These are phyloP conservation scores for Haplosporangium gracile DNA, from an alignment of 192 early-diverging fungal genomes.

Conservation along the genomic window DNA sequence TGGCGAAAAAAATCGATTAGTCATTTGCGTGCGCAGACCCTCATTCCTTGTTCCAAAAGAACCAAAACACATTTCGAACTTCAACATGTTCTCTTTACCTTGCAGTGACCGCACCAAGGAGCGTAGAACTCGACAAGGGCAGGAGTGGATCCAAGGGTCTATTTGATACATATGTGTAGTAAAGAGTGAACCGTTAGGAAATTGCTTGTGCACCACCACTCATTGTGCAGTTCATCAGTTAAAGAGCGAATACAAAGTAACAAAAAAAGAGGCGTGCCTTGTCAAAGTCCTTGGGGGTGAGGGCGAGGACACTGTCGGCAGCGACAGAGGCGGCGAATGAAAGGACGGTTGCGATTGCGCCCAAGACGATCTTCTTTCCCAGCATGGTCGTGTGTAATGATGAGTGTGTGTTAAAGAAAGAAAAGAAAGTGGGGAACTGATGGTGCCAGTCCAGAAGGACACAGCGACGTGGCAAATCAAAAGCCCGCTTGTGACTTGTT, in stretches of 20 bases:
- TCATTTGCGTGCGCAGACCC: constrained; percentile 19
- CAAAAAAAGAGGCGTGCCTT: constrained; percentile 18
- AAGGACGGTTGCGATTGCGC: constrained; percentile 40
- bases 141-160: constrained; percentile 51
- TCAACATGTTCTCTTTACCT: constrained; percentile 45
- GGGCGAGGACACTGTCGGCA: constrained; percentile 48
- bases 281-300: constrained; percentile 47
- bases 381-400: constrained; percentile 20
- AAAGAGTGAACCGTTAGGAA: neutral
- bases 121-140: constrained; percentile 96
- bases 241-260: neutral
- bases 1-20: constrained; percentile 18
- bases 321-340: constrained; percentile 34
- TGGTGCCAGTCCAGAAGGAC: neutral
- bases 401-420: neutral
- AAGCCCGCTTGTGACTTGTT: neutral
- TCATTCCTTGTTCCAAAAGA: neutral
- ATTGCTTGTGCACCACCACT: neutral
- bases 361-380: constrained; percentile 51
- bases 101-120: constrained; percentile 92
- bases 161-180: neutral
- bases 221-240: neutral
- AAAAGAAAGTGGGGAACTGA: neutral
- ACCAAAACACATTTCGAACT: neutral
- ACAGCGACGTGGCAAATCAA: constrained; percentile 1